A percentile compares a stretch with the other conserved stretches of the same genome.
These are phyloP conservation scores for Hypomontagnella submonticulosa DNA, from an alignment of 495 filamentous ascomycete genomes.

Conservation along the genomic window DNA sequence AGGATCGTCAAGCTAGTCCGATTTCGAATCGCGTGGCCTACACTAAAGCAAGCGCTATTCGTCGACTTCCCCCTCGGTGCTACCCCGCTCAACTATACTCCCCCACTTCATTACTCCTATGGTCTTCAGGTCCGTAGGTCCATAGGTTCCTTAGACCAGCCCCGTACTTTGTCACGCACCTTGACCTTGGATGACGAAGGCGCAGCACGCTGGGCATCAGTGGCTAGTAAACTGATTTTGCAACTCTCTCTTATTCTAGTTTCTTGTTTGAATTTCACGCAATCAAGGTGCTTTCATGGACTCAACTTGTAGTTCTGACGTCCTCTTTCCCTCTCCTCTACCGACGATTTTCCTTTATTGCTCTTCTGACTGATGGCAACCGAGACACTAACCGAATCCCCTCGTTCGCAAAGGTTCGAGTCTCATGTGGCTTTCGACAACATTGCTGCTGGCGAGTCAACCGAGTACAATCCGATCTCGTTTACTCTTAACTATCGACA, in stretches of 20 bases:
- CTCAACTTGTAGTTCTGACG: slow-evolving; percentile 13
- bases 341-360: not conserved
- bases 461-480: slow-evolving; percentile 82
- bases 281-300: slow-evolving; percentile 23
- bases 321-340: slow-evolving; percentile 11
- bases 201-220: slow-evolving; percentile 39
- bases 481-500: slow-evolving; percentile 90
- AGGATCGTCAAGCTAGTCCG: slow-evolving; percentile 43
- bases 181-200: slow-evolving; percentile 21
- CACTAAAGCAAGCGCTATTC: slow-evolving; percentile 41
- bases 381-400: slow-evolving; percentile 55
- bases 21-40: slow-evolving; percentile 36
- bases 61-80: slow-evolving; percentile 28
- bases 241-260: slow-evolving; percentile 4
- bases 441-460: slow-evolving; percentile 72
- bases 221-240: slow-evolving; percentile 24
- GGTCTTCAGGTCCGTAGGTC: not conserved
- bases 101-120: slow-evolving; percentile 27
- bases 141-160: slow-evolving; percentile 8
- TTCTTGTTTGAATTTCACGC: slow-evolving; percentile 33
- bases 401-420: slow-evolving; percentile 62
- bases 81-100: slow-evolving; percentile 42
- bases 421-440: slow-evolving; percentile 91
- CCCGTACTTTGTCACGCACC: slow-evolving; percentile 36
- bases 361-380: slow-evolving; percentile 48